These are phyloP conservation scores for Fraxinus latifolia DNA, from an alignment of 305 asterid species.

Conservation along the genomic window DNA sequence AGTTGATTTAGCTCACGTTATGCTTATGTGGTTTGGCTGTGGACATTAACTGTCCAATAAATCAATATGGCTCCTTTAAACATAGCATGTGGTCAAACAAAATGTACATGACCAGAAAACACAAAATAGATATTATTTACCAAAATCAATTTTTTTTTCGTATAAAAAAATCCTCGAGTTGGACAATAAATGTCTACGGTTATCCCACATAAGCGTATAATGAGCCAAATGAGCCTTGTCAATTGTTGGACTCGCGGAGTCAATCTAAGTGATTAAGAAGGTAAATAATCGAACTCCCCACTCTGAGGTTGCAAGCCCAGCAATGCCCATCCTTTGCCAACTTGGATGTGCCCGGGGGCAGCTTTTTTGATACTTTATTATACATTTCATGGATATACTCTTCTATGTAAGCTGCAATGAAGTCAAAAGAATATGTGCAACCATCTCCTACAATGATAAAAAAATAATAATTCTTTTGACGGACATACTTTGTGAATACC, in stretches of 20 bases:
- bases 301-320: too few relatives aligned
- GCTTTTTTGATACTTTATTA: too few relatives aligned
- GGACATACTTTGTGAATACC: constrained; percentile 7
- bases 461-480: neutral
- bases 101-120: neutral
- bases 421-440: neutral
- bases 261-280: neutral
- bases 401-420: neutral
- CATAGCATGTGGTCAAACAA: neutral
- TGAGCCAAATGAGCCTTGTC: neutral
- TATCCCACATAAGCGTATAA: neutral
- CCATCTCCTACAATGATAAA: neutral
- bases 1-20: neutral
- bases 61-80: neutral
- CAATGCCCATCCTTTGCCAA: too few relatives aligned
- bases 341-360: too few relatives aligned
- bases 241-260: neutral
- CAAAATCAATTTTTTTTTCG: neutral
- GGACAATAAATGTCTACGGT: neutral
- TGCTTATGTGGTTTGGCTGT: neutral
- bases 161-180: neutral
- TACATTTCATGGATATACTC: neutral
- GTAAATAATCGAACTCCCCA: neutral
- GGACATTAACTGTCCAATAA: neutral
- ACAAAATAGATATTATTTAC: neutral